phyloP scores from a whole-genome alignment of 371 early-diverging fungal species.

The Sporodiniella umbellata region DNA sequence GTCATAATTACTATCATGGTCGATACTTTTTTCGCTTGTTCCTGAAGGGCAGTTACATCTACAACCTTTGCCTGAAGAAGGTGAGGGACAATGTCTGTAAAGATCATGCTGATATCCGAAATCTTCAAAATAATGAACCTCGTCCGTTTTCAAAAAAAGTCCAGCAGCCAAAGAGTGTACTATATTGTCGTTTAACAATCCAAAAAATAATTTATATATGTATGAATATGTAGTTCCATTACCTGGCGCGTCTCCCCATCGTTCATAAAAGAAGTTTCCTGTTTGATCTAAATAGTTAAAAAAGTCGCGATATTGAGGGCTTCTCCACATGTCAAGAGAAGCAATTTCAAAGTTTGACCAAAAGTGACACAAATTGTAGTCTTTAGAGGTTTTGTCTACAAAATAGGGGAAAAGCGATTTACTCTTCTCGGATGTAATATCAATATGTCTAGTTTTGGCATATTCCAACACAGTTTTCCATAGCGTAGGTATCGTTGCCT shows the following conservation, averaged over 20 bases:
- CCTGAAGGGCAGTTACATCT: conserved; percentile 46
- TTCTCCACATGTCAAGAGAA: conserved; percentile 76
- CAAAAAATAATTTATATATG: background rate
- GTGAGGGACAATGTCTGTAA: conserved; percentile 69
- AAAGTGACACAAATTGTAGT: conserved; percentile 79
- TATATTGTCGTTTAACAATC: background rate
- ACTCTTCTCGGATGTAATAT: conserved; percentile 32
- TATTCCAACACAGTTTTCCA: conserved; percentile 60
- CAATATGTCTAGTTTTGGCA: conserved; percentile 45
- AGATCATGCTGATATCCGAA: conserved; percentile 81
- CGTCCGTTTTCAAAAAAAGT: conserved; percentile 72
- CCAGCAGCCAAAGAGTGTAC: conserved; percentile 92
- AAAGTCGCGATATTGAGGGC: conserved; percentile 54
- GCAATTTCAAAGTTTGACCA: conserved; percentile 95
- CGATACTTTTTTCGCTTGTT: conserved; percentile 35
- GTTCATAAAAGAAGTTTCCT: conserved; percentile 68
- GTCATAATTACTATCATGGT: conserved; percentile 41
- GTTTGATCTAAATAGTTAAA: conserved; percentile 62
- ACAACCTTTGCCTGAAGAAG: conserved; percentile 34
- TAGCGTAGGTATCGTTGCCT: conserved; percentile 73
- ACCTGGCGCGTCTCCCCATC: conserved; percentile 72
- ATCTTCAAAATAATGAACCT: conserved; percentile 93
- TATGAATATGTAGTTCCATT: too few species aligned
- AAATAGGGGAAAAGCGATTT: conserved; percentile 23
- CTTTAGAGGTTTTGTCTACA: conserved; percentile 32